phyloP scores from a whole-genome alignment of 1,284 basidiomycete genomes.

The Hymenochaete sp. region DNA sequence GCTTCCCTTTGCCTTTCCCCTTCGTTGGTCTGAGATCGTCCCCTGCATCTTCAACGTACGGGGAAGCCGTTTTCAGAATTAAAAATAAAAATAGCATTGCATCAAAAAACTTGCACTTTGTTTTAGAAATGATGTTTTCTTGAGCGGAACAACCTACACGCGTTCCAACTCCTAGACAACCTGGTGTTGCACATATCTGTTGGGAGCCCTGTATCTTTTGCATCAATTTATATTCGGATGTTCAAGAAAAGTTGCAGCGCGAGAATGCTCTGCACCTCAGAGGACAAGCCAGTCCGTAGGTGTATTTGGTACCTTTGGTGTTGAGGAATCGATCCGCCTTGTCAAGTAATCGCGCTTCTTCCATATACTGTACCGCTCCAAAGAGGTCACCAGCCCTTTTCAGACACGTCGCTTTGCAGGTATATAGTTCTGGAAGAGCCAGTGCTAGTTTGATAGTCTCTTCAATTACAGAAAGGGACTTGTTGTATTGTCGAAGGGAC shows the following conservation, averaged over 20 bases:
- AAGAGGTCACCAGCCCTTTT: slow-evolving; percentile 81
- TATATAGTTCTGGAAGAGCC: slow-evolving; percentile 86
- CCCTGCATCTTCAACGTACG: slow-evolving; percentile 47
- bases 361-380: slow-evolving; percentile 70
- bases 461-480: slow-evolving; percentile 63
- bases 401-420: slow-evolving; percentile 75
- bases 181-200: slow-evolving; percentile 78
- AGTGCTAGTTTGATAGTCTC: slow-evolving; percentile 79
- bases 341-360: slow-evolving; percentile 81
- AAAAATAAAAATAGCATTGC: too few relatives aligned
- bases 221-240: background rate
- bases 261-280: slow-evolving; percentile 63
- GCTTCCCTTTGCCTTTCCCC: slow-evolving; percentile 46
- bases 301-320: slow-evolving; percentile 91
- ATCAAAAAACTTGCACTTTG: slow-evolving; percentile 41
- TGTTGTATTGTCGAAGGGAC: slow-evolving; percentile 43
- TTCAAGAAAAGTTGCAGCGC: background rate
- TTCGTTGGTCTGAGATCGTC: slow-evolving; percentile 40
- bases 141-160: slow-evolving; percentile 60
- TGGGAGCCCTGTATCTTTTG: slow-evolving; percentile 54
- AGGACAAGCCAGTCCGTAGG: slow-evolving; percentile 70
- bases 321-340: slow-evolving; percentile 96
- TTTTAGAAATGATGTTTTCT: slow-evolving; percentile 53
- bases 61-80: slow-evolving; percentile 43
- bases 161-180: slow-evolving; percentile 72